Percentiles rank a stretch among this genome's conserved stretches.
phyloP scores from a whole-genome alignment of 1,284 basidiomycete species.

The Sporisorium reilianum region DNA sequence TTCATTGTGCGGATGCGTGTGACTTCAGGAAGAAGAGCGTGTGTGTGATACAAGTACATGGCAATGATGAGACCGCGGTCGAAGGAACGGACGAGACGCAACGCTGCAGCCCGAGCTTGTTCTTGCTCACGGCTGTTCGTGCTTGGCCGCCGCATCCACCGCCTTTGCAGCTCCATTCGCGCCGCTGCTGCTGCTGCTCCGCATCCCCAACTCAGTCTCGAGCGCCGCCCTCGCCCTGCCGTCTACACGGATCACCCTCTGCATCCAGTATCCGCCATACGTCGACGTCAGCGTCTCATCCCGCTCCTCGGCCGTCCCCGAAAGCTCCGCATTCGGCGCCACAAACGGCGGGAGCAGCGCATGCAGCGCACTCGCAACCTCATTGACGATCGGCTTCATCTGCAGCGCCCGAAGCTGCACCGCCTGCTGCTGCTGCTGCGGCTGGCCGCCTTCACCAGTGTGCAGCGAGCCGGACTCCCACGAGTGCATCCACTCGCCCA shows the following conservation, averaged over 20 bases:
- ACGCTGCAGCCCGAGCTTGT: neutral
- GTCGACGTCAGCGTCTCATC: conserved; percentile 13
- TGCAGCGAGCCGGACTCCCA: conserved; percentile 41
- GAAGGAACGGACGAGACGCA: neutral
- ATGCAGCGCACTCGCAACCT: conserved; percentile 40
- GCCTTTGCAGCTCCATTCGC: neutral
- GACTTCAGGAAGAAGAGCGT: neutral
- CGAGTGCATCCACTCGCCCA: conserved; percentile 55
- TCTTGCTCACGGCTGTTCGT: neutral
- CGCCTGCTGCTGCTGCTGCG: conserved; percentile 4
- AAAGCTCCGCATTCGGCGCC: conserved; percentile 30
- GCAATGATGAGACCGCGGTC: no score
- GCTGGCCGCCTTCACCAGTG: neutral
- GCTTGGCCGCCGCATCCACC: conserved; percentile 7
- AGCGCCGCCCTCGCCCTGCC: conserved; percentile 36
- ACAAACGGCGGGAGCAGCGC: conserved; percentile 45
- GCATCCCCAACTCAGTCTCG: conserved; percentile 45
- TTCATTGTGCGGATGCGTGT: neutral
- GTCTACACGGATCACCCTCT: conserved; percentile 32
- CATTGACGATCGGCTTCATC: conserved; percentile 36
- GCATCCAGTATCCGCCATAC: conserved; percentile 51
- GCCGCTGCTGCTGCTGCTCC: neutral
- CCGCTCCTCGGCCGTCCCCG: conserved; percentile 25
- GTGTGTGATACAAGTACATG: neutral
- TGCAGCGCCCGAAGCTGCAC: conserved; percentile 21